Evolutionary conservation across 768 basidiomycete species (phyloP).

Genomic region (Sarcomyxa edulis): DNA sequence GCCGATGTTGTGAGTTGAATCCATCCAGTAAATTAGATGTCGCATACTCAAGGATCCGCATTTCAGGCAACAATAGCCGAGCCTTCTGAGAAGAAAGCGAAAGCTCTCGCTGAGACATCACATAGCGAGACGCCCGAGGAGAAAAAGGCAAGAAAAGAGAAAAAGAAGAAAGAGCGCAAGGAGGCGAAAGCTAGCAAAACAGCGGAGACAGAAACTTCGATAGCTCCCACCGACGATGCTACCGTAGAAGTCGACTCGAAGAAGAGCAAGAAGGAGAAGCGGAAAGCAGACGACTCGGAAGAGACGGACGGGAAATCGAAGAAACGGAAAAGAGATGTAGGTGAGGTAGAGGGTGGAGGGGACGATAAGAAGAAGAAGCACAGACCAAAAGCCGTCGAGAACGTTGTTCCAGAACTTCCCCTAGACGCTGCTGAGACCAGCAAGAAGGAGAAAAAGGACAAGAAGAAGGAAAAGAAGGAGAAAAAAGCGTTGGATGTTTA

Average conservation of each 20-base stretch:
- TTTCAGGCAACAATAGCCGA: neutral
- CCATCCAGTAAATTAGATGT: neutral
- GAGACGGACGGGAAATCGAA: conserved; percentile 1
- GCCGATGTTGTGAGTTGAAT: neutral
- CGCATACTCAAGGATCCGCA: neutral
- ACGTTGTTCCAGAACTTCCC: conserved; percentile 7
- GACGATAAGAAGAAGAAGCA: conserved; percentile 13
- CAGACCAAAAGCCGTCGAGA: conserved; percentile 8
- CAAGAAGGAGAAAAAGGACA: conserved; percentile 7
- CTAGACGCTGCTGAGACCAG: conserved; percentile 17
- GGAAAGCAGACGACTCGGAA: conserved; percentile 7
- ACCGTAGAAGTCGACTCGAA: conserved; percentile 17
- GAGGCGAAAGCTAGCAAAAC: conserved; percentile 2
- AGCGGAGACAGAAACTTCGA: conserved; percentile 2
- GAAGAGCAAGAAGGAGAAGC: conserved; percentile 24
- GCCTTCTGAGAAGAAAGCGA: conserved; percentile 24
- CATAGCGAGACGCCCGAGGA: conserved; percentile 8
- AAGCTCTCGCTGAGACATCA: conserved; percentile 13
- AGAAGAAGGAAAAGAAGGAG: conserved; percentile 8
- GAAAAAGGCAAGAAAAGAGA: conserved; percentile 9
- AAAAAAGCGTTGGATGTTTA: neutral
- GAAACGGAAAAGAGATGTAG: conserved; percentile 4
- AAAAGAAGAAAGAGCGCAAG: conserved; percentile 7
- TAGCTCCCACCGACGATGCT: conserved; percentile 5
- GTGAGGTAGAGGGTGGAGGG: conserved; percentile 10